Evolutionary conservation across 192 early-diverging fungal species (phyloP).

Genomic region (Coemansia sp.): DNA sequence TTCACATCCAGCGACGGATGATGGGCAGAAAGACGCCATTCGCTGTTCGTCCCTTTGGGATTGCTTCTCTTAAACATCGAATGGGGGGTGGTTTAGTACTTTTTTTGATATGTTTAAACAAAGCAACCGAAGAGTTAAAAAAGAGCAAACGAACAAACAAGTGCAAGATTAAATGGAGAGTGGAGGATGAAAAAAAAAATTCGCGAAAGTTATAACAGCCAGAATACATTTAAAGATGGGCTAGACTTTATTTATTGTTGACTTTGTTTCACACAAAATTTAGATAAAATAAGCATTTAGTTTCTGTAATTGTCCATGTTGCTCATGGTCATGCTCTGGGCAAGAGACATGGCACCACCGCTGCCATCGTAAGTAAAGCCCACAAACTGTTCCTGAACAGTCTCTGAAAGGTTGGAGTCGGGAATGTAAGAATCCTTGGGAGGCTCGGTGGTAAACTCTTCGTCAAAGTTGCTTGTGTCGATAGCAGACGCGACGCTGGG

Average conservation of each 20-base stretch:
- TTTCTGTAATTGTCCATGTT: slow-evolving; percentile 48
- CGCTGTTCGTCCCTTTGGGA: neutral
- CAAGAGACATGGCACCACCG: slow-evolving; percentile 68
- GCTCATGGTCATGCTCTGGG: slow-evolving; percentile 57
- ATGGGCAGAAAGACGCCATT: slow-evolving; percentile 21
- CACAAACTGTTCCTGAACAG: slow-evolving; percentile 91
- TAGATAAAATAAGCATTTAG: slow-evolving; percentile 6
- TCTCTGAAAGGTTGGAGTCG: slow-evolving; percentile 78
- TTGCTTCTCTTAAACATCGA: slow-evolving; percentile 31
- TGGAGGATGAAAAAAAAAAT: too few species aligned
- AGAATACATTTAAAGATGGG: too few species aligned
- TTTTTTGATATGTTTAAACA: neutral
- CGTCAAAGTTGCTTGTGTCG: slow-evolving; percentile 98
- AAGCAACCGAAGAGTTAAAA: too few species aligned
- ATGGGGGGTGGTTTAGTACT: too few species aligned
- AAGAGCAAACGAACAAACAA: neutral
- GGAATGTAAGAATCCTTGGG: slow-evolving; percentile 87
- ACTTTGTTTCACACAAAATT: neutral
- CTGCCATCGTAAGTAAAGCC: slow-evolving; percentile 89
- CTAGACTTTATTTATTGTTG: neutral
- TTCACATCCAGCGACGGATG: slow-evolving; percentile 23
- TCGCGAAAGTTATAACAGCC: too few species aligned
- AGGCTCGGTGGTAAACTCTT: slow-evolving; percentile 93
- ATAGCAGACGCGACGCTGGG: slow-evolving; percentile 83
- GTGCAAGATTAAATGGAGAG: too few species aligned